Evolutionary conservation across 208 protist genomes (phyloP).

Genomic region (Leishmania gerbilli): DNA sequence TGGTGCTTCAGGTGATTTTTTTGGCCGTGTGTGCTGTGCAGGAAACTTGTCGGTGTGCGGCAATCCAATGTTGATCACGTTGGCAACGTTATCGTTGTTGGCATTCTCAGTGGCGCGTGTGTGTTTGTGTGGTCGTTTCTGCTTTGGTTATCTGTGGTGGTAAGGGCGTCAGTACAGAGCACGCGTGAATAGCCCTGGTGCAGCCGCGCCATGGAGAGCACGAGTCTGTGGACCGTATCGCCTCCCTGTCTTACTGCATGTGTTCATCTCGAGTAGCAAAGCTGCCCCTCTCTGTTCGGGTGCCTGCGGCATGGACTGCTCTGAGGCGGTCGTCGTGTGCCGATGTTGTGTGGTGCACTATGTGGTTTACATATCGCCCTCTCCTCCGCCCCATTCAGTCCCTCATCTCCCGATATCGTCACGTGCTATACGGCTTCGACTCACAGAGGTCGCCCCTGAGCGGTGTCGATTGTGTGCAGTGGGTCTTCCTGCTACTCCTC

Average conservation of each 20-base stretch:
- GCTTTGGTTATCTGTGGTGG: not conserved
- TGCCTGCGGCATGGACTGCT: not conserved
- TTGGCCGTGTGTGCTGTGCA: not conserved
- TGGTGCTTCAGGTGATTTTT: not conserved
- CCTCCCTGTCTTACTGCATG: not conserved
- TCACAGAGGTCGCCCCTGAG: not conserved
- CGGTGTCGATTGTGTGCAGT: not conserved
- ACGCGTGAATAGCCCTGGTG: not conserved
- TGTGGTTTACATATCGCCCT: not conserved
- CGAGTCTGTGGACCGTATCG: too few species aligned
- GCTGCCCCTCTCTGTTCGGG: not conserved
- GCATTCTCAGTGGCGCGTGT: not conserved
- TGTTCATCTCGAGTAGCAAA: not conserved
- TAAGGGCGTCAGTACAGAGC: not conserved
- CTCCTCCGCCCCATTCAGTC: constrained; percentile 19
- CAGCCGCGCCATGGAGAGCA: not conserved
- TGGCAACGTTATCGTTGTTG: not conserved
- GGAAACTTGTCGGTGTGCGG: not conserved
- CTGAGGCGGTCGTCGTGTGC: not conserved
- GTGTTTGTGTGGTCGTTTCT: not conserved
- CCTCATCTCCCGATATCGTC: not conserved
- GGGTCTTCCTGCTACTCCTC: not conserved
- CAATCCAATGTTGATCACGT: not conserved
- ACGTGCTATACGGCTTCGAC: not conserved
- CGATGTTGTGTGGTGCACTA: not conserved